Conservation (phyloP, 768 basidiomycete species). For the Daedaleopsis sinensis region DNA sequence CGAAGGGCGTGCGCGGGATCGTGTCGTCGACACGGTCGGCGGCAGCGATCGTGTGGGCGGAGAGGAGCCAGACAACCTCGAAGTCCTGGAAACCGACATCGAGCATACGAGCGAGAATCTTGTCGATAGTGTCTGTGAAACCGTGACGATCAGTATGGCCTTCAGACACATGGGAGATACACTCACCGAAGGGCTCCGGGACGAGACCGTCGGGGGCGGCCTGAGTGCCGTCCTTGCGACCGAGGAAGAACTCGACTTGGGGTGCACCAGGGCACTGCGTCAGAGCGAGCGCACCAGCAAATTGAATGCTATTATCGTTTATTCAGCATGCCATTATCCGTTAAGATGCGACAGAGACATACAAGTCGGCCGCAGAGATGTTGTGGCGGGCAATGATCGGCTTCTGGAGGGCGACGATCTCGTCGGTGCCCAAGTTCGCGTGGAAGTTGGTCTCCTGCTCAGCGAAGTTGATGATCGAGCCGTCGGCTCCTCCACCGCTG, state of each 20-base stretch:
- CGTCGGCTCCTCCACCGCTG: constrained; percentile 42
- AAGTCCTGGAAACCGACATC: constrained; percentile 38
- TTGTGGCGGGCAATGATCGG: constrained; percentile 39
- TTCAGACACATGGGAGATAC: neutral
- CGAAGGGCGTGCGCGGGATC: constrained; percentile 43
- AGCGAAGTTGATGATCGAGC: constrained; percentile 49
- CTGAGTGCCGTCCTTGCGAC: constrained; percentile 25
- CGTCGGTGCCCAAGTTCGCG: constrained; percentile 46
- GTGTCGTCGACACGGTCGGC: constrained; percentile 28
- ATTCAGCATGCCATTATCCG: neutral
- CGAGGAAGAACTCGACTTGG: constrained; percentile 37
- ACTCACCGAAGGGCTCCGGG: constrained; percentile 19
- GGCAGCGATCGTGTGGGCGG: constrained; percentile 29
- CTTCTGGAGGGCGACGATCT: constrained; percentile 40
- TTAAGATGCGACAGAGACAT: constrained; percentile 16
- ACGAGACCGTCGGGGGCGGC: constrained; percentile 22
- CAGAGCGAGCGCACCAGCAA: constrained; percentile 36
- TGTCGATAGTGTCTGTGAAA: constrained; percentile 20
- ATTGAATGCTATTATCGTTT: constrained; percentile 32
- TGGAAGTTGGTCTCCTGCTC: constrained; percentile 45
- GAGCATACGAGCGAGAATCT: constrained; percentile 33
- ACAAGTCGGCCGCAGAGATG: constrained; percentile 50
- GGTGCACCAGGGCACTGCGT: constrained; percentile 42
- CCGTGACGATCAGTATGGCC: neutral
- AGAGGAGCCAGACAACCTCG: constrained; percentile 40